Evolutionary conservation across 2,329 filamentous ascomycete genomes (phyloP), one percentile per base, ranked within the genome.

Genomic region (Sclerotinia borealis): DNA sequence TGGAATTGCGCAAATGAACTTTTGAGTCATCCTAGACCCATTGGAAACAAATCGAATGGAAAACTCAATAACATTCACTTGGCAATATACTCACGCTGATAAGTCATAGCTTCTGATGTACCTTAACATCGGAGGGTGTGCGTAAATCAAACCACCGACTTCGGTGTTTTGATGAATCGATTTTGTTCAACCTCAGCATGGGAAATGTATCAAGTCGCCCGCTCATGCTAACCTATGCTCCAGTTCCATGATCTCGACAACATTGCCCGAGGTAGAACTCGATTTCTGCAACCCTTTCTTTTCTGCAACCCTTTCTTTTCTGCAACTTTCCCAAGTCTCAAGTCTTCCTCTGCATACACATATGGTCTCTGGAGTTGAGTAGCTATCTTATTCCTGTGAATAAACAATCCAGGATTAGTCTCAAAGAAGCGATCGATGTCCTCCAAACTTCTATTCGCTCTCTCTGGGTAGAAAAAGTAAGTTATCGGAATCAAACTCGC

Each of bases 381-480:
- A 17, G 66, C 68, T 13, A 69, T 48, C 36, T 63, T 60, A 56
- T 68, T 66, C n/a, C 64, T 60, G 47, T 67, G 64, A 31, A 70
- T 56, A 29, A 69, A 68, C 19, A 70, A 48, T 2, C 66, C 65
- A 3, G 67, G 66, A n/a, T 64, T 65, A 15, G 36, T 39, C 22
- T 48, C 56, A 62, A 83, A 82, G 68, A 82, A 75, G 29, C 77
- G 73, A 67, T 83, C 81, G 39, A 84, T 81, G 64, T 84, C 80
- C 67, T 84, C 81, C 0, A 84, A 75, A 1, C 73, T 75, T 10
- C 81, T 72, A 47, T 79, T 79, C 29, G 74, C 76, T 0, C 82
- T 85, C 69, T 85, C 83, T 0, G 83, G 83, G 56, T 81, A 83
- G 68, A 80, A 77, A 64, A 78, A 76, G 69, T 78, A 80, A 3